Conservation (phyloP, 352 stramenopile genomes). For the Globisporangium middletonii region DNA sequence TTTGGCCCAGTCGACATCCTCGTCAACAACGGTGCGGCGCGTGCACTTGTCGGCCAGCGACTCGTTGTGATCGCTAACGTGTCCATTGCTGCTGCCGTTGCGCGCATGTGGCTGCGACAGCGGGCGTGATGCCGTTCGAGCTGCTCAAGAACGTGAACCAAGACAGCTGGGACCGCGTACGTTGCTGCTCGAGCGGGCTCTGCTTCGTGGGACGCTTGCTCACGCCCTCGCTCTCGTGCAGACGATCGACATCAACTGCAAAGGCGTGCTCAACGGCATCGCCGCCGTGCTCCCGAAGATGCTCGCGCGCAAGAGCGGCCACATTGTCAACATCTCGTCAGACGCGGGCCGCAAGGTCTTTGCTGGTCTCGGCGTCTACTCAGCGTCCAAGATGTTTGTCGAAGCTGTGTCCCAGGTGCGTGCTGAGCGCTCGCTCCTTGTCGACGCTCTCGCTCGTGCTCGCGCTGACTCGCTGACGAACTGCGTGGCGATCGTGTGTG, state of each 20-base stretch:
- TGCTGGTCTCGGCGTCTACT: constrained; percentile 82
- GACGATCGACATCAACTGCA: constrained; percentile 93
- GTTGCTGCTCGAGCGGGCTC: neutral
- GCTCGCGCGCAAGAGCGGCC: constrained; percentile 61
- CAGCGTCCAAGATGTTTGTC: constrained; percentile 90
- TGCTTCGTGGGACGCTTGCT: neutral
- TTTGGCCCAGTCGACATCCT: constrained; percentile 85
- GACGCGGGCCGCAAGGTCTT: constrained; percentile 81
- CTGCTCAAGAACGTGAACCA: constrained; percentile 86
- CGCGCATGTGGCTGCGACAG: constrained; percentile 15
- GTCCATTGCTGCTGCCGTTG: neutral
- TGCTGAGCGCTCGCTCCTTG: neutral
- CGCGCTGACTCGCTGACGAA: neutral
- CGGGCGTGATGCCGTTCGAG: constrained; percentile 92
- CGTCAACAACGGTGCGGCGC: constrained; percentile 72
- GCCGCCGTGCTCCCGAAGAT: constrained; percentile 67
- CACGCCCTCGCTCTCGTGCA: constrained; percentile 3
- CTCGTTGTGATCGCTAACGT: neutral
- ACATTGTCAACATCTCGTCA: constrained; percentile 88
- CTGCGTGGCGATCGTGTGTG: neutral
- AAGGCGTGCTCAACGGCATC: constrained; percentile 87
- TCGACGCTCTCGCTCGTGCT: neutral
- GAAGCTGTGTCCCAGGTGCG: constrained; percentile 77
- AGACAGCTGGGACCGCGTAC: constrained; percentile 84
- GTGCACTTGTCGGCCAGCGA: neutral